Base-by-base conservation (phyloP, 192 early-diverging fungal genomes). In the Rhizophagus sp. region DNA sequence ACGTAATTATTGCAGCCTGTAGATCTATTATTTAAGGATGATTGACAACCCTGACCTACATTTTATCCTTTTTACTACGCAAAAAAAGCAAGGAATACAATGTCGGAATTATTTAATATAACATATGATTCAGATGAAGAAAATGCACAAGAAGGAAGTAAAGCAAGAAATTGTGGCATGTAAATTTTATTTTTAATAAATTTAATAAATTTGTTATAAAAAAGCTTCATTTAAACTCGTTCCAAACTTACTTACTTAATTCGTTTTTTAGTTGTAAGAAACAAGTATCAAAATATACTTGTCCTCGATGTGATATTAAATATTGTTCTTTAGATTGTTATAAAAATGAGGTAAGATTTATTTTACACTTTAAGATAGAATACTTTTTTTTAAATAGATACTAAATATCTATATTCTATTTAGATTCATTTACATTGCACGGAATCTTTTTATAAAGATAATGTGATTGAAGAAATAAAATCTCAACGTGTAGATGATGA, bases 291-390 rank as follows among this genome's bases (percentile, higher is more conserved):
- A 85, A 86, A n/a, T 93, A 93, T 68, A 90, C 85, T 22, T 93
- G 92, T 71, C 92, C 92, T 34, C 81, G 89, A 64, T 93, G 92
- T 69, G 89, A 93, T 82, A 83, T 93, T 57, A 80, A 83, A 62
- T 93, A 93, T 71, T 93, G 92, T 70, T 91, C 88, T 7, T 62
- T 93, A 27, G 47, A 77, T 4, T 93, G 92, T 75, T 93, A 92
- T 73, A 91, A 91, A 76, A 82, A 89, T 64, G 75, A 89, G 75
- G 88, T 90, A 74, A 13, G 17, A 61, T n/a, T 19, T 13, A 44
- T 27, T 41, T 62, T 30, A 13, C 2, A 2, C 4, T 30, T 62
- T 30, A 30, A 30, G 30, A 30, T 30, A 30, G 30, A 30, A 30
- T 30, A 30, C 30, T 30, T 30, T 30, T 30, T 30, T 30, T 30